Conservation (phyloP, 495 filamentous ascomycete genomes). For the Pyrenula massariospora region DNA sequence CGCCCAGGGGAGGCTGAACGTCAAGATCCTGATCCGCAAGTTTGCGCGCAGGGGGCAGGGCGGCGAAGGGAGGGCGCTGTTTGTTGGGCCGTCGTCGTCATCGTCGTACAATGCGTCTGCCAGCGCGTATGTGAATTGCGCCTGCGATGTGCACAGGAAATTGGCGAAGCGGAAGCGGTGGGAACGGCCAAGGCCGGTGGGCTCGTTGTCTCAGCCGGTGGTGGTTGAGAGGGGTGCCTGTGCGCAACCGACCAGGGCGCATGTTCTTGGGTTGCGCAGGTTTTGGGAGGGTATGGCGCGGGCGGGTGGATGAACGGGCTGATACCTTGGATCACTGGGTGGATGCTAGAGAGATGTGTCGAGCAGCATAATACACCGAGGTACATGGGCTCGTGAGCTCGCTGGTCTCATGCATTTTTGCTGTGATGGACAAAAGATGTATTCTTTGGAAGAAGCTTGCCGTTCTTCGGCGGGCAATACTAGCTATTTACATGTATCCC, state of each 20-base stretch:
- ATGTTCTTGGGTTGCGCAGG: conserved; percentile 35
- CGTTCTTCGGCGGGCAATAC: too few species aligned
- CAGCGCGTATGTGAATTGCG: conserved; percentile 5
- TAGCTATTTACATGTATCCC: too few species aligned
- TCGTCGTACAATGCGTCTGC: not conserved
- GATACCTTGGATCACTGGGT: too few species aligned
- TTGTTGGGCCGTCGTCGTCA: conserved; percentile 1
- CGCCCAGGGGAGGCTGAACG: conserved; percentile 6
- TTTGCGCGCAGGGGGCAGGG: conserved; percentile 10
- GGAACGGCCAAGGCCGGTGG: conserved; percentile 11
- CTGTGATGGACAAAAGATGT: too few species aligned
- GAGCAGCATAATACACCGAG: too few species aligned
- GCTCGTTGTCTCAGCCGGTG: not conserved
- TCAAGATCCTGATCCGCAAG: conserved; percentile 12
- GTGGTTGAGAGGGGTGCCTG: conserved; percentile 37
- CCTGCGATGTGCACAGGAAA: conserved; percentile 16
- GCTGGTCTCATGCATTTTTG: too few species aligned
- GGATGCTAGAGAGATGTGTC: too few species aligned
- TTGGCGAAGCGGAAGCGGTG: conserved; percentile 32
- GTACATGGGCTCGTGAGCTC: too few species aligned
- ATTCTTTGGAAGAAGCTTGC: too few species aligned
- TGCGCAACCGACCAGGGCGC: conserved; percentile 26
- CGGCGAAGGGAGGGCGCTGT: conserved; percentile 3
- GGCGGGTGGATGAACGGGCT: not conserved
- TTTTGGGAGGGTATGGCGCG: conserved; percentile 38